Evolutionary conservation across 31 red algal genomes (phyloP), one percentile per base, ranked within the genome.

Genomic region (Porphyra umbilicalis): DNA sequence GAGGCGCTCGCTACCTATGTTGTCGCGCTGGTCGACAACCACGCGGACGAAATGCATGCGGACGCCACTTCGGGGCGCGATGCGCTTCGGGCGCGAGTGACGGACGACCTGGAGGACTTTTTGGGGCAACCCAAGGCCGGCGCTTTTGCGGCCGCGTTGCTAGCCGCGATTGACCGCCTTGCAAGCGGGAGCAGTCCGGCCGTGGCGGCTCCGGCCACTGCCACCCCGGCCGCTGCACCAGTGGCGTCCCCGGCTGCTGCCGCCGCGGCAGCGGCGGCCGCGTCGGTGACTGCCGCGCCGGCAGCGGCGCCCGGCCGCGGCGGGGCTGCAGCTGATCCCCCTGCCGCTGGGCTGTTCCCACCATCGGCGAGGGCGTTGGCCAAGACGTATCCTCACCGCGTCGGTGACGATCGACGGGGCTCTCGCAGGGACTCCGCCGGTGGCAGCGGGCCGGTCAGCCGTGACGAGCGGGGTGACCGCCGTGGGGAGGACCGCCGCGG

Each of bases 1-100:
- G 85, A 87, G 39, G 90, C 90, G 10, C 90, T 92, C 75, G 90
- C 84, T 34, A 79, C 85, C 83, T 92, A 92, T 32, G 85, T 92
- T 35, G 90, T 87, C 36, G 90, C 90, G 57, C 80, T 92, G 9
- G 84, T 92, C 35, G 90, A 92, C 9, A 92, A 92, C 81, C 87
- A 92, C 76, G 76, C 85, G n/a, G 90, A 92, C 30, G 76, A 77
- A 25, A 82, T 87, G 68, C 76, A 84, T 35, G 90, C 81, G 20
- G 90, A 86, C 67, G 85, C 85, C n/a, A 81, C 79, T 10, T 38
- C 87, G 33, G 81, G 87, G 16, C 81, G 90, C 37, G 34, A 74
- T 0, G 78, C 87, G 33, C 85, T 92, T 7, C 81, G 90, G 39
- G 34, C 75, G 5, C 90, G 87, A 32, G 85, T 78, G 40, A 81